Evolutionary conservation across 345 rosid species (phyloP).

Genomic region (Angophora floribunda): DNA sequence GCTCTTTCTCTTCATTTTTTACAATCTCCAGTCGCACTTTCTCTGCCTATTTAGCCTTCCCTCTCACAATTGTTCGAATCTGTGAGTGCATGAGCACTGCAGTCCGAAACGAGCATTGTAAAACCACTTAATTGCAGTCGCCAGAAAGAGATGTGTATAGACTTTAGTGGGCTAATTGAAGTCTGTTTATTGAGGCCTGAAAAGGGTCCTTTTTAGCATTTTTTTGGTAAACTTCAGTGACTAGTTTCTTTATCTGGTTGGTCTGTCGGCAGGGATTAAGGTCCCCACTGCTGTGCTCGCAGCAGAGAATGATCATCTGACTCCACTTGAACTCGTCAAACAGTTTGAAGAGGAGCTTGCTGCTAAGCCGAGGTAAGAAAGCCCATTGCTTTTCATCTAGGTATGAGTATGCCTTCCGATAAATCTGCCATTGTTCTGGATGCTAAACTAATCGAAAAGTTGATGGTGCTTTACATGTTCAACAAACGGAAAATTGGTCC

Average conservation of each 20-base stretch:
- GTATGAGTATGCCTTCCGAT: not conserved
- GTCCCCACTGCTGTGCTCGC: slow-evolving; percentile 26
- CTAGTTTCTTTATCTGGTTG: not conserved
- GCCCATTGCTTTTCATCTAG: not conserved
- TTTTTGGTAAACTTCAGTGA: not conserved
- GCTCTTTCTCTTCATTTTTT: not conserved
- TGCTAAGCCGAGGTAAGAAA: slow-evolving; percentile 24
- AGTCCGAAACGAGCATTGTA: not conserved
- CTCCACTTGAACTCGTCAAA: slow-evolving; percentile 29
- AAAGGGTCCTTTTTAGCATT: not conserved
- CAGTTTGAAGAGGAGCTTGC: slow-evolving; percentile 25
- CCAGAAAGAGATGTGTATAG: not conserved
- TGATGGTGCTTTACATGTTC: not conserved
- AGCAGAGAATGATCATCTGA: slow-evolving; percentile 23
- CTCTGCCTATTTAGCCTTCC: not conserved
- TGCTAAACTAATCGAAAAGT: not conserved
- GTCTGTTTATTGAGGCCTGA: not conserved
- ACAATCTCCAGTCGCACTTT: not conserved
- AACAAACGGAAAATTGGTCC: not conserved
- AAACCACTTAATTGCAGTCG: not conserved
- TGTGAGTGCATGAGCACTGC: not conserved
- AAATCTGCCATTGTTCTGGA: not conserved
- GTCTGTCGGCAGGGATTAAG: slow-evolving; percentile 16
- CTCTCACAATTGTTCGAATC: not conserved
- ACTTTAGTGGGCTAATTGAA: not conserved